phyloP scores from a whole-genome alignment of 192 early-diverging fungal species.

The Coemansia sp. region DNA sequence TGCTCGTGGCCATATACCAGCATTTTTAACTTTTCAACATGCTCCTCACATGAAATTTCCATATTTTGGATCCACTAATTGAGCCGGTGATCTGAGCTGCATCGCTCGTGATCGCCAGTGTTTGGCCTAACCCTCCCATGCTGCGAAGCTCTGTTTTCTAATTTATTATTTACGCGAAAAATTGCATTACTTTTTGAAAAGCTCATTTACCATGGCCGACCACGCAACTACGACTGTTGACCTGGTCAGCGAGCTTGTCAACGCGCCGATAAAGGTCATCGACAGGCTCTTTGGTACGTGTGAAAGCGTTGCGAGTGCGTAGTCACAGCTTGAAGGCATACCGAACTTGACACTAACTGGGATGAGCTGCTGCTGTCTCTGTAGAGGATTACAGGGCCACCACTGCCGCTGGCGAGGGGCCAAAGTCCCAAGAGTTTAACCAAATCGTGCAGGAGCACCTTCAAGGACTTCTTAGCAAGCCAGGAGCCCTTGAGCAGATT shows the following conservation, averaged over 20 bases:
- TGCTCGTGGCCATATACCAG: background rate
- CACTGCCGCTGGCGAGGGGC: background rate
- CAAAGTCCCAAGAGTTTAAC: conserved; percentile 15
- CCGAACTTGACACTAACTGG: background rate
- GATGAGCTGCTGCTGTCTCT: background rate
- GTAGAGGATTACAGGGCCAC: conserved; percentile 1
- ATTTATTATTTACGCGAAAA: background rate
- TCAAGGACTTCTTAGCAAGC: conserved; percentile 16
- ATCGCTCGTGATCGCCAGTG: background rate
- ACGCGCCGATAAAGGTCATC: conserved; percentile 33
- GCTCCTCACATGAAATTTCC: background rate
- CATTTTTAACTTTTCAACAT: background rate
- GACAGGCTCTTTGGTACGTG: conserved; percentile 40
- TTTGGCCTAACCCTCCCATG: background rate
- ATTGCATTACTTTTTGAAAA: background rate
- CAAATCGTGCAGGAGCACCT: conserved; percentile 29
- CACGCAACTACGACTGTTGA: conserved; percentile 12
- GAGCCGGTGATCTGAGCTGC: background rate
- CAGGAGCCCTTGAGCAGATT: conserved; percentile 16
- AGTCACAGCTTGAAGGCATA: background rate
- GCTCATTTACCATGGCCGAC: conserved; percentile 6
- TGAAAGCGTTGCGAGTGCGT: background rate
- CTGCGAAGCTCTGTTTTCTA: background rate
- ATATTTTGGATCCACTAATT: background rate
- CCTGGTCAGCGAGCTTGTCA: conserved; percentile 22